Evolutionary conservation across 495 filamentous ascomycete genomes (phyloP).

Genomic region (Aspergillus mulundensis): DNA sequence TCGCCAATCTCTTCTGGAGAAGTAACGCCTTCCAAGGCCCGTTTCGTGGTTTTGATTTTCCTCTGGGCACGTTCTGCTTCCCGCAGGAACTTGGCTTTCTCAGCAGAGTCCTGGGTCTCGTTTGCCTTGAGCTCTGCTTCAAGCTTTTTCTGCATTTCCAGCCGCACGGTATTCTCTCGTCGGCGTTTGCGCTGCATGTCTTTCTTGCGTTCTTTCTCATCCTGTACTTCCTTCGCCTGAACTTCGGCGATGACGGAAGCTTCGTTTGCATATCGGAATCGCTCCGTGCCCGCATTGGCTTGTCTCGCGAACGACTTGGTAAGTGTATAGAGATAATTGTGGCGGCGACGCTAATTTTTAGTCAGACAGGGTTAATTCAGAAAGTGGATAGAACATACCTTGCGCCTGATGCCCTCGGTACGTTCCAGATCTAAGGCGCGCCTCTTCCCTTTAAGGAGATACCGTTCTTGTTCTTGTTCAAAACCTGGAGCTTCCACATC

Average conservation of each 20-base stretch:
- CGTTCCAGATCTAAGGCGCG: slow-evolving; percentile 57
- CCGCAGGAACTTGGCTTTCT: slow-evolving; percentile 68
- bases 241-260: slow-evolving; percentile 77
- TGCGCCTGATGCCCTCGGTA: slow-evolving; percentile 54
- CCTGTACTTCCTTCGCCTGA: slow-evolving; percentile 80
- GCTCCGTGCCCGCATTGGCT: slow-evolving; percentile 48
- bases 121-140: slow-evolving; percentile 74
- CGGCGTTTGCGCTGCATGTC: slow-evolving; percentile 97
- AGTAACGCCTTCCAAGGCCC: slow-evolving; percentile 78
- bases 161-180: slow-evolving; percentile 89
- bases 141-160: slow-evolving; percentile 78
- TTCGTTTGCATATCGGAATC: slow-evolving; percentile 54
- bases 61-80: slow-evolving; percentile 83
- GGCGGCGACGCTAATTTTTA: slow-evolving; percentile 50
- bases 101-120: slow-evolving; percentile 69
- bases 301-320: slow-evolving; percentile 51
- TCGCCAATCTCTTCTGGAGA: slow-evolving; percentile 76
- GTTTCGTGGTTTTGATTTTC: slow-evolving; percentile 79
- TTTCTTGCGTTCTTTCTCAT: slow-evolving; percentile 99
- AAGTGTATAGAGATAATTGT: slow-evolving; percentile 44
- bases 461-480: slow-evolving; percentile 53
- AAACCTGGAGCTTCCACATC: slow-evolving; percentile 64
- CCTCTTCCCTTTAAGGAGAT: slow-evolving; percentile 51
- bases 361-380: slow-evolving; percentile 13
- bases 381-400: slow-evolving; percentile 34